Evolutionary conservation across 371 early-diverging fungal species (phyloP).

Genomic region (Blakeslea trispora): DNA sequence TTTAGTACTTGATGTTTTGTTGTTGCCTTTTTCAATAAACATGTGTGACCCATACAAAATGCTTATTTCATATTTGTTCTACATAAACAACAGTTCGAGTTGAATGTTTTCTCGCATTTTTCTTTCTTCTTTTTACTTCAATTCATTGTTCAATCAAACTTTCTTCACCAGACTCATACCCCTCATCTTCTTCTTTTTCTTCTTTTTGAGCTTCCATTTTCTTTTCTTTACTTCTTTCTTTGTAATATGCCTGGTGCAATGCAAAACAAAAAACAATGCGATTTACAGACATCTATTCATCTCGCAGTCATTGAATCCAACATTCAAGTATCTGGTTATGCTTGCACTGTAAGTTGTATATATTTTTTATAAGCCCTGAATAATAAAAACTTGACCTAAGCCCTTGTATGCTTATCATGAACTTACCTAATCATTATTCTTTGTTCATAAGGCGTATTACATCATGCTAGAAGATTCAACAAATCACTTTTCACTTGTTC

Average conservation of each 20-base stretch:
- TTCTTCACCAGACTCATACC: too few relatives aligned
- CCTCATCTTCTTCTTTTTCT: conserved; percentile 1
- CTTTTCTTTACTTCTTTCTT: conserved; percentile 6
- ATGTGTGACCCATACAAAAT: too few relatives aligned
- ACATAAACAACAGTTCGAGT: too few relatives aligned
- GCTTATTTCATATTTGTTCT: too few relatives aligned
- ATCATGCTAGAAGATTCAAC: conserved; percentile 53
- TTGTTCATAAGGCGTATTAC: conserved; percentile 56
- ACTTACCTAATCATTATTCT: background rate
- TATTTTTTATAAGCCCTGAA: too few relatives aligned
- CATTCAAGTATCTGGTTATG: conserved; percentile 12
- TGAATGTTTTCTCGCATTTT: too few relatives aligned
- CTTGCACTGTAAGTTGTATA: conserved; percentile 17
- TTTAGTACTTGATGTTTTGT: too few relatives aligned
- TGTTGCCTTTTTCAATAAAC: too few relatives aligned
- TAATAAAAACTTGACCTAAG: background rate
- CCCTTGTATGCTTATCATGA: background rate
- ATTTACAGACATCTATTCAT: conserved; percentile 4
- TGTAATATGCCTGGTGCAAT: conserved; percentile 14
- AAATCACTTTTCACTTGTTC: conserved; percentile 49
- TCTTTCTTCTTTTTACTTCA: background rate
- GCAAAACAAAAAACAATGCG: conserved; percentile 1
- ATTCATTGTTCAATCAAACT: conserved; percentile 3
- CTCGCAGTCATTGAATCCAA: conserved; percentile 27
- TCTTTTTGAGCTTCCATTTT: conserved; percentile 7